Evolutionary conservation across 2,329 filamentous ascomycete genomes (phyloP).

Genomic region (Penicillium sumatraense): DNA sequence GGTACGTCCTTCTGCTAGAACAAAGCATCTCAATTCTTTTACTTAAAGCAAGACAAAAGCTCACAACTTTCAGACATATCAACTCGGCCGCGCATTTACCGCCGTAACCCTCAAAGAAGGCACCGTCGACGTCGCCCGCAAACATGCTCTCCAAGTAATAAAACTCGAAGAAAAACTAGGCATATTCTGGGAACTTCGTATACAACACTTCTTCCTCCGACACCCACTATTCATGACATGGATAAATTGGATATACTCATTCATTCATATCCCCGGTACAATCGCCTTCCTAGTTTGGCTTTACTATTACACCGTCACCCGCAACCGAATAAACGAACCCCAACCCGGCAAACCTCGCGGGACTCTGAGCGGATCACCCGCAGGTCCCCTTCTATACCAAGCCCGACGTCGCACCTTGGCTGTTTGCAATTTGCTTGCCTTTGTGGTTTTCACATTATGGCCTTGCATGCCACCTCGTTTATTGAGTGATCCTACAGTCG

Average conservation of each 20-base stretch:
- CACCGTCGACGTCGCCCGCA: slow-evolving; percentile 70
- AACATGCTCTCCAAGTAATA: slow-evolving; percentile 71
- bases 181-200: slow-evolving; percentile 67
- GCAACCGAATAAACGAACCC: slow-evolving; percentile 53
- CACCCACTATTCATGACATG: slow-evolving; percentile 64
- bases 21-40: neutral
- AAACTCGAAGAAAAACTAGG: slow-evolving; percentile 67
- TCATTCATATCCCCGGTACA: slow-evolving; percentile 77
- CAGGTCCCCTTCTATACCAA: slow-evolving; percentile 59
- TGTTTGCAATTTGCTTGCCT: slow-evolving; percentile 63
- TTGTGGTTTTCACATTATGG: slow-evolving; percentile 63
- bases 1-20: slow-evolving; percentile 57
- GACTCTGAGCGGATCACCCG: slow-evolving; percentile 44
- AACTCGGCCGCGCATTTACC: slow-evolving; percentile 73
- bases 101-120: slow-evolving; percentile 70
- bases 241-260: slow-evolving; percentile 75
- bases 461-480: slow-evolving; percentile 65
- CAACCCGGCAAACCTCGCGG: slow-evolving; percentile 44
- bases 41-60: neutral
- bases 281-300: slow-evolving; percentile 71
- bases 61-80: slow-evolving; percentile 65
- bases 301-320: slow-evolving; percentile 72
- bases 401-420: slow-evolving; percentile 62
- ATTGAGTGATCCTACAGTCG: slow-evolving; percentile 58
- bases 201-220: slow-evolving; percentile 63